phyloP scores from a whole-genome alignment of 2,329 filamentous ascomycete species.

The Trichoderma hamatum region DNA sequence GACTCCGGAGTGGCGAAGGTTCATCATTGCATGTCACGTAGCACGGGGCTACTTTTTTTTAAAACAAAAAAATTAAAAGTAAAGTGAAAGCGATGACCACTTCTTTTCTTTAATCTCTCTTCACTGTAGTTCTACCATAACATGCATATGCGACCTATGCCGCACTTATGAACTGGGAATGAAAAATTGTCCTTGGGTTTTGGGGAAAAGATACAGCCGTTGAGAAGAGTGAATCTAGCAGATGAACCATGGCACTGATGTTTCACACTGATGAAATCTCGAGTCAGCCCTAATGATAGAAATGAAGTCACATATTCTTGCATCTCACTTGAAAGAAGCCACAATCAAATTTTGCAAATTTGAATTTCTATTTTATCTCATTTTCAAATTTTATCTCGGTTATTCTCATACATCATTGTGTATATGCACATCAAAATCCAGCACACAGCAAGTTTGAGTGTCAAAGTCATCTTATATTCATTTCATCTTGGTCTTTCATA shows the following conservation, averaged over 20 bases:
- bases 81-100: conserved; percentile 37
- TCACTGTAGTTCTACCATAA: conserved; percentile 2
- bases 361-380: neutral
- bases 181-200: neutral
- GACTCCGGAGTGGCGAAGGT: conserved; percentile 66
- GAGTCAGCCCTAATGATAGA: neutral
- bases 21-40: conserved; percentile 65
- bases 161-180: conserved; percentile 5
- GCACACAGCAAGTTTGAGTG: neutral
- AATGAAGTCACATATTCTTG: neutral
- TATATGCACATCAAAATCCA: neutral
- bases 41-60: conserved; percentile 48
- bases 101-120: neutral
- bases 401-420: neutral
- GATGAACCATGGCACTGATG: neutral
- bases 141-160: conserved; percentile 10
- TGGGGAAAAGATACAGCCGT: neutral
- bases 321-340: neutral
- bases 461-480: conserved; percentile 3
- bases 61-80: conserved; percentile 36
- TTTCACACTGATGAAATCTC: neutral
- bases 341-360: neutral
- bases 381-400: neutral
- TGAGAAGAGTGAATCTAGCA: neutral
- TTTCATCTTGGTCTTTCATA: conserved; percentile 17